A percentile compares a stretch with the other conserved stretches of the same genome.
phyloP scores from a whole-genome alignment of 164 flowering plant genomes.

The Nelumbo lutea region DNA sequence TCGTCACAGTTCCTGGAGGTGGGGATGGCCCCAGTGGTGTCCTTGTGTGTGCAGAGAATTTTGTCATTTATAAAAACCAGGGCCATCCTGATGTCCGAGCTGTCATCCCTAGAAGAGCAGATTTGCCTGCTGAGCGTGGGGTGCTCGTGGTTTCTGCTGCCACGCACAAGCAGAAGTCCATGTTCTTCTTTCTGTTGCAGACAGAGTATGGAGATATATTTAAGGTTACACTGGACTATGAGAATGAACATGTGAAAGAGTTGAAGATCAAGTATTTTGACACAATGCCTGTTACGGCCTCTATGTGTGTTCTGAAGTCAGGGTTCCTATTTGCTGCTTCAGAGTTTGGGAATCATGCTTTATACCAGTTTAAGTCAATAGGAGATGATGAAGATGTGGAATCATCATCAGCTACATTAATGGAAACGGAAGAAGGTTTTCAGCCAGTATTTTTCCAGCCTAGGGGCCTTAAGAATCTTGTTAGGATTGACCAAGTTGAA shows the following conservation, averaged over 20 bases:
- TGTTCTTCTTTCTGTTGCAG: conserved; percentile 92
- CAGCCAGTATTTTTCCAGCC: conserved; percentile 97
- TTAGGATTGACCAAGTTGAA: conserved; percentile 88
- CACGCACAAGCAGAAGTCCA: conserved; percentile 74
- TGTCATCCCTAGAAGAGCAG: conserved; percentile 86
- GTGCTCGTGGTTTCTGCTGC: conserved; percentile 91
- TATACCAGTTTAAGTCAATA: conserved; percentile 93
- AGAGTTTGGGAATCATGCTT: conserved; percentile 93
- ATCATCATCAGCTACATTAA: conserved; percentile 80
- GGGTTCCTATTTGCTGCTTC: conserved; percentile 97
- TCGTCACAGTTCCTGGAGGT: conserved; percentile 96
- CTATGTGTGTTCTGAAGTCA: conserved; percentile 81
- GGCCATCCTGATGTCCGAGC: conserved; percentile 91
- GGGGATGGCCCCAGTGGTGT: conserved; percentile 99
- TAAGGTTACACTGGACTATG: conserved; percentile 81
- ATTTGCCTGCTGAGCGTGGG: conserved; percentile 94
- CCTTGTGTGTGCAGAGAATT: conserved; percentile 95
- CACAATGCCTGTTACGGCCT: conserved; percentile 83
- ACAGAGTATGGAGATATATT: conserved; percentile 97
- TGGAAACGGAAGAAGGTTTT: conserved; percentile 96
- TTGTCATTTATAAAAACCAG: conserved; percentile 95
- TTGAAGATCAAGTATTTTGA: conserved; percentile 95
- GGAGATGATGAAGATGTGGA: conserved; percentile 95
- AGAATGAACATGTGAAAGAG: conserved; percentile 65
- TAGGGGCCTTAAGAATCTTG: conserved; percentile 85